Base-by-base conservation (phyloP, 1,284 basidiomycete genomes). In the Meira miltonrushii region DNA sequence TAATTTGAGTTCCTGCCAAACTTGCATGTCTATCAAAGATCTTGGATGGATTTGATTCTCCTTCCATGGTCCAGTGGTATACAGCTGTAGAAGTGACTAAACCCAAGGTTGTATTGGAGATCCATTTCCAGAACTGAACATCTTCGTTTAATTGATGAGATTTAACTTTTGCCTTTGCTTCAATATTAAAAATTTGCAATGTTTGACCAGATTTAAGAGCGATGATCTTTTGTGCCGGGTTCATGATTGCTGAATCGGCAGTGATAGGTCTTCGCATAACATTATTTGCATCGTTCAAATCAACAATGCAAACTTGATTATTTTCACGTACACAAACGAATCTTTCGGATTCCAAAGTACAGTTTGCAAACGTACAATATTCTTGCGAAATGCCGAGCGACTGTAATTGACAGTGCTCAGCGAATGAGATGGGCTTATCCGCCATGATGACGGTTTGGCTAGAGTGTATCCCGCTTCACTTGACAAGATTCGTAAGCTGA, bases 121-220 rank as follows among this genome's bases (percentile, higher is more conserved):
- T 87, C 95, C 95, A 99, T 79, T 94, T 96, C 95, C 95, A 99
- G 81, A 96, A 99, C 44, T 90, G 87, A 62, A 98, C 85, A 74
- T 98, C 95, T 79, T 97, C 92, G 78, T 87, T 88, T 83, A 89
- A 93, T 21, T 39, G 33, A 79, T 98, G 92, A 23, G 93, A 92
- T 79, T 96, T 96, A 79, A 98, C 89, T 82, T 98, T 98, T 78
- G 87, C 83, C 96, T 98, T 50, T 87, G 90, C 75, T 90, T 75
- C 93, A 68, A 99, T 92, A 81, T 98, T 96, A 84, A 98, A 99
- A 66, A 98, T 87, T 81, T 99, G 95, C 40, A 99, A 85, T 73
- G 94, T 96, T 77, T 63, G 83, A 82, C 75, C 81, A 80, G 77
- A 79, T 83, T 94, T 94, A 62, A 99, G 81, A 10, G 95, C 95